phyloP scores from a whole-genome alignment of 2,329 filamentous ascomycete species.

The Talaromyces sp. region DNA sequence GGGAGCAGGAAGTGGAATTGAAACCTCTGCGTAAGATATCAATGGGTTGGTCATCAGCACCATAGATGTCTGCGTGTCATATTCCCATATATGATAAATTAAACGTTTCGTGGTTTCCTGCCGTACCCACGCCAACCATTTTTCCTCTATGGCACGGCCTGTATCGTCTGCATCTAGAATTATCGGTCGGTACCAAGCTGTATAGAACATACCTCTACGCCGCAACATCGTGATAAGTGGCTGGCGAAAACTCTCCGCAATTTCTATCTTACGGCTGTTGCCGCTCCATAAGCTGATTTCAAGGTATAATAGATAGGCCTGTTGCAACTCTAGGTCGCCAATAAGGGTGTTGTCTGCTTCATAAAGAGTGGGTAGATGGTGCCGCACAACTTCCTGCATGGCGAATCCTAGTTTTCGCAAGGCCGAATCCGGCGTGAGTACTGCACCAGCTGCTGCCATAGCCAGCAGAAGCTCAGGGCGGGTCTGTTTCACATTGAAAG shows the following conservation, averaged over 20 bases:
- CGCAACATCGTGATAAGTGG: constrained; percentile 38
- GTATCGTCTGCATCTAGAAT: constrained; percentile 18
- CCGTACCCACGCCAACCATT: constrained; percentile 31
- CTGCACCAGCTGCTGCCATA: constrained; percentile 35
- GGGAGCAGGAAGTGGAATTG: constrained; percentile 61
- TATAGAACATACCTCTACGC: constrained; percentile 31
- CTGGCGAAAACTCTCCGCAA: constrained; percentile 38
- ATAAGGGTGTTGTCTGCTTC: constrained; percentile 34
- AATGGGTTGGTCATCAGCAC: constrained; percentile 62
- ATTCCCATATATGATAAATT: constrained; percentile 62
- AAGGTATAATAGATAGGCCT: constrained; percentile 34
- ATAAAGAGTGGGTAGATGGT: constrained; percentile 25
- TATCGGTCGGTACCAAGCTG: neutral
- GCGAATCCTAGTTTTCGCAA: constrained; percentile 38
- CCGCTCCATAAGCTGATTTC: constrained; percentile 39
- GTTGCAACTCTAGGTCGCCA: constrained; percentile 30
- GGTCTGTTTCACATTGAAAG: constrained; percentile 31
- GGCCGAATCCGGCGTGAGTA: constrained; percentile 31
- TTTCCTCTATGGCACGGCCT: constrained; percentile 15
- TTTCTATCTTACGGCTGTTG: constrained; percentile 37
- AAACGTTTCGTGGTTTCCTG: constrained; percentile 44
- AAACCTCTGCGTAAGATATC: constrained; percentile 67
- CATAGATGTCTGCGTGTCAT: constrained; percentile 67
- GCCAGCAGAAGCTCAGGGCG: constrained; percentile 33
- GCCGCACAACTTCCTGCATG: constrained; percentile 35